Percentiles rank a stretch among this genome's conserved stretches.
phyloP scores from a whole-genome alignment of 108 stramenopile species.

The Cyclostephanos invisitatus region DNA sequence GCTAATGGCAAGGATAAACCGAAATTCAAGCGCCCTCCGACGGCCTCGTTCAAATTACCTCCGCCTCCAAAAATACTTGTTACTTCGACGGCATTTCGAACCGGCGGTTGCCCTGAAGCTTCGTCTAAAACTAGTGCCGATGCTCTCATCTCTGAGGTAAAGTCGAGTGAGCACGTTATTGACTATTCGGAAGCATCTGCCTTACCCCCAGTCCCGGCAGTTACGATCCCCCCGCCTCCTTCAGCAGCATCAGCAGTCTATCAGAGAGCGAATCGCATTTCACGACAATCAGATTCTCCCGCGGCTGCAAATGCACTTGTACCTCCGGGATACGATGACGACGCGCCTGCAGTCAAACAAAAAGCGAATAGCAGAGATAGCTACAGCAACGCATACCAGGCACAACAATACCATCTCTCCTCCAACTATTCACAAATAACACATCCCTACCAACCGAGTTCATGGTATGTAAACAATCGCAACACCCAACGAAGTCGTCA shows the following conservation, averaged over 20 bases:
- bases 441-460: conserved; percentile 38
- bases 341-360: not conserved
- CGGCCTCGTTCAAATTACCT: conserved; percentile 8
- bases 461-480: conserved; percentile 30
- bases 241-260: conserved; percentile 6
- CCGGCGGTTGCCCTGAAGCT: not conserved
- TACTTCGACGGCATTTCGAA: conserved; percentile 4
- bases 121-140: not conserved
- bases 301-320: not conserved
- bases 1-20: conserved; percentile 2
- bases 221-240: conserved; percentile 26
- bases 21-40: conserved; percentile 16
- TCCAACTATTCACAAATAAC: conserved; percentile 20
- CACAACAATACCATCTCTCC: conserved; percentile 7
- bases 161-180: not conserved
- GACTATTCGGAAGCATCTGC: not conserved
- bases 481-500: conserved; percentile 16
- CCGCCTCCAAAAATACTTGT: conserved; percentile 35
- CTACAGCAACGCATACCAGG: conserved; percentile 26
- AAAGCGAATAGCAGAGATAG: conserved; percentile 7
- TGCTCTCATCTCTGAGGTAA: not conserved
- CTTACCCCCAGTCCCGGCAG: not conserved
- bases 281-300: not conserved
- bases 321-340: not conserved
- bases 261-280: conserved; percentile 11